Conservation (phyloP, 2,329 filamentous ascomycete genomes). For the Aureobasidium subglaciale region DNA sequence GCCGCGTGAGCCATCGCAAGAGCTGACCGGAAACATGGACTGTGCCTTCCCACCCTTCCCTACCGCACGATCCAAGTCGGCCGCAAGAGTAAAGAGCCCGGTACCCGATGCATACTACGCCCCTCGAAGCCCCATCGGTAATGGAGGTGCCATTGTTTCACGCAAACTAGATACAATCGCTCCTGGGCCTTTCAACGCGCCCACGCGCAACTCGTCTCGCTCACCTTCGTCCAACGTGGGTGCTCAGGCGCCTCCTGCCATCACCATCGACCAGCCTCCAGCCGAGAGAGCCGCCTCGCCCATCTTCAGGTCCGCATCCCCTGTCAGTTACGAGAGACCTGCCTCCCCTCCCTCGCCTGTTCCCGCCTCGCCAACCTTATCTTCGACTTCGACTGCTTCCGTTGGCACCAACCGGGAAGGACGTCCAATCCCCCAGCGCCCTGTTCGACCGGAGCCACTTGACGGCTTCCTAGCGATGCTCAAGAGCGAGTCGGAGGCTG, state of each 20-base stretch:
- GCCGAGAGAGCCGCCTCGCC: slow-evolving; percentile 6
- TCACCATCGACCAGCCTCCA: neutral
- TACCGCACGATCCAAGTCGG: slow-evolving; percentile 22
- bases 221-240: neutral
- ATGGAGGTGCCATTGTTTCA: slow-evolving; percentile 38
- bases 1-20: slow-evolving; percentile 36
- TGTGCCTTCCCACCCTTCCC: slow-evolving; percentile 51
- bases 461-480: slow-evolving; percentile 18
- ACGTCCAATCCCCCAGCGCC: slow-evolving; percentile 26
- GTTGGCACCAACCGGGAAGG: slow-evolving; percentile 9
- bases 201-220: neutral
- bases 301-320: neutral
- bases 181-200: slow-evolving; percentile 54
- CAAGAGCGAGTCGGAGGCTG: slow-evolving; percentile 14
- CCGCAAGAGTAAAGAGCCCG: slow-evolving; percentile 20
- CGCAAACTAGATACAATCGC: slow-evolving; percentile 56
- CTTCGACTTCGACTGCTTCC: neutral
- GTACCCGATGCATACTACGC: slow-evolving; percentile 27
- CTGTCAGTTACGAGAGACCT: neutral
- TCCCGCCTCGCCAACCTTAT: slow-evolving; percentile 5
- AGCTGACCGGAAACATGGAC: slow-evolving; percentile 39
- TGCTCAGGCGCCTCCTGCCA: neutral
- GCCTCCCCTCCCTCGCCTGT: neutral
- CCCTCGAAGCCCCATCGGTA: slow-evolving; percentile 37
- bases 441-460: slow-evolving; percentile 24